These are phyloP conservation scores for Tulasnella calospora DNA, from an alignment of 768 basidiomycete genomes.

Conservation along the genomic window DNA sequence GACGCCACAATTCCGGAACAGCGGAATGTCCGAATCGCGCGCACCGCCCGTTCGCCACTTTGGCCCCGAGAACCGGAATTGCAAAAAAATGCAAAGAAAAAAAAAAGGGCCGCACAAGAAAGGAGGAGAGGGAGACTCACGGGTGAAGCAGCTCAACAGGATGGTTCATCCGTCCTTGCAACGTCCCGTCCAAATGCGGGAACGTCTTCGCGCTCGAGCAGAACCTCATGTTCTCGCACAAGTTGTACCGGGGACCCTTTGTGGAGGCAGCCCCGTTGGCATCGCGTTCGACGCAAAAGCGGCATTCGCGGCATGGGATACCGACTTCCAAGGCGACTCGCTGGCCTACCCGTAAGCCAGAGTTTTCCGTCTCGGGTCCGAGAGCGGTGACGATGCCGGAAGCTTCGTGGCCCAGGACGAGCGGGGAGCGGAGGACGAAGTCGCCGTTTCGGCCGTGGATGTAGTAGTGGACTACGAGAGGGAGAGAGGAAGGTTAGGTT, in stretches of 20 bases:
- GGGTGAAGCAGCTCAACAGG: slow-evolving; percentile 81
- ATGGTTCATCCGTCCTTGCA: slow-evolving; percentile 84
- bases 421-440: slow-evolving; percentile 77
- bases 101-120: background rate
- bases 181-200: slow-evolving; percentile 89
- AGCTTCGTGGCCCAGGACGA: slow-evolving; percentile 91
- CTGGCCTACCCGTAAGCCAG: slow-evolving; percentile 61
- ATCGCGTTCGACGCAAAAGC: slow-evolving; percentile 50
- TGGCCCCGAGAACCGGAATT: too few species aligned
- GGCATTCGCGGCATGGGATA: slow-evolving; percentile 74
- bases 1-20: background rate
- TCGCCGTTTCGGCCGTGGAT: slow-evolving; percentile 85
- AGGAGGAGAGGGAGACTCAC: slow-evolving; percentile 47
- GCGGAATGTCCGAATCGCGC: background rate
- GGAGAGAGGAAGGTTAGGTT: background rate
- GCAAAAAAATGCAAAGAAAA: background rate
- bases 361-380: slow-evolving; percentile 58
- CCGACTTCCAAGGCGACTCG: slow-evolving; percentile 93
- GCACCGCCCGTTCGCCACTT: background rate
- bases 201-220: slow-evolving; percentile 84
- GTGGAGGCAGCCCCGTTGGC: slow-evolving; percentile 38
- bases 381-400: slow-evolving; percentile 84
- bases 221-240: slow-evolving; percentile 87
- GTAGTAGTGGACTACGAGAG: slow-evolving; percentile 77
- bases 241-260: slow-evolving; percentile 63